Percentiles rank a stretch among this genome's conserved stretches.
Conservation (phyloP, 2,329 filamentous ascomycete species). For the Coniochaeta pulveracea region DNA sequence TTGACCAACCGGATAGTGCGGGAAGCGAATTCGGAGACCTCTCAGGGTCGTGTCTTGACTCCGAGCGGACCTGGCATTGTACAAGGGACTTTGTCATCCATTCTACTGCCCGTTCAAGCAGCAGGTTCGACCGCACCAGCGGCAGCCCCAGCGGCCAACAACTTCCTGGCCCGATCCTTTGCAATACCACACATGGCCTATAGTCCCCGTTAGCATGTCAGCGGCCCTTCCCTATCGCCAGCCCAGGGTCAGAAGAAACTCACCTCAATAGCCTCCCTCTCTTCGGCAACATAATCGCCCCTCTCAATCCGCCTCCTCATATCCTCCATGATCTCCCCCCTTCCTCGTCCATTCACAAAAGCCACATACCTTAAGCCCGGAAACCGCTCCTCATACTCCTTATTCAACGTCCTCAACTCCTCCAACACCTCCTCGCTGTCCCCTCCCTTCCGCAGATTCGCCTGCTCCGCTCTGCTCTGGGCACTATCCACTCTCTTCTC, state of each 20-base stretch:
- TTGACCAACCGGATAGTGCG: no score
- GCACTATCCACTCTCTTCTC: constrained; percentile 73
- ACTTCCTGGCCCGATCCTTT: constrained; percentile 61
- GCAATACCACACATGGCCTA: constrained; percentile 92
- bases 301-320: constrained; percentile 66
- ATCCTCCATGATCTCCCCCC: constrained; percentile 67
- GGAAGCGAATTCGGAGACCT: no score
- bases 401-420: constrained; percentile 53
- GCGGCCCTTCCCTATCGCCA: neutral
- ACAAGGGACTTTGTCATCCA: no score
- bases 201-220: constrained; percentile 1
- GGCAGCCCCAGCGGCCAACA: constrained; percentile 18
- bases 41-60: no score
- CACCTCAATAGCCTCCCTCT: constrained; percentile 65
- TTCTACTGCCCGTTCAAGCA: no score
- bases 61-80: no score
- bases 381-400: constrained; percentile 68
- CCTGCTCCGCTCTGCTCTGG: constrained; percentile 73
- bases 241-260: constrained; percentile 13
- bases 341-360: constrained; percentile 74
- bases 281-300: constrained; percentile 55
- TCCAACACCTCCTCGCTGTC: constrained; percentile 39
- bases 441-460: constrained; percentile 50
- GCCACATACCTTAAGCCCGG: constrained; percentile 81
- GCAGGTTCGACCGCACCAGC: no score